Conservation (phyloP, 345 rosid genomes). For the Eucalyptus pauciflora region DNA sequence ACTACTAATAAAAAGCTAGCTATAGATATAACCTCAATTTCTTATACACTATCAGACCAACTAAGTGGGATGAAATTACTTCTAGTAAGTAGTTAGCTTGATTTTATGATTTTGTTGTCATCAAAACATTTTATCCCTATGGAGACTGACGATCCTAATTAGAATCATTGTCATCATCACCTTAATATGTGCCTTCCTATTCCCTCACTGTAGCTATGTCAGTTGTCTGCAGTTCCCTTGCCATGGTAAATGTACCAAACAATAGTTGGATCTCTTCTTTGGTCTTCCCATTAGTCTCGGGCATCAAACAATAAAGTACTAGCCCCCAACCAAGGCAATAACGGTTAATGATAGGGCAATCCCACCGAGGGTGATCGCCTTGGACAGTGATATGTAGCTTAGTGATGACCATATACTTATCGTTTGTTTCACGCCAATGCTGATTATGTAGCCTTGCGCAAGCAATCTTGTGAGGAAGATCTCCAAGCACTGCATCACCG, state of each 20-base stretch:
- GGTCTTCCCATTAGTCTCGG: too few species aligned
- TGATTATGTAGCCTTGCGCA: too few species aligned
- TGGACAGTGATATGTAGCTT: too few species aligned
- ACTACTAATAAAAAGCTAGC: background rate
- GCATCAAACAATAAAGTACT: too few species aligned
- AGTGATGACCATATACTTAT: too few species aligned
- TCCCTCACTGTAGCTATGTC: fast-evolving
- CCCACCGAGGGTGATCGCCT: too few species aligned
- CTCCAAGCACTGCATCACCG: too few species aligned
- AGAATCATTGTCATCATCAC: background rate
- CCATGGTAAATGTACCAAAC: background rate
- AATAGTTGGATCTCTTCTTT: background rate
- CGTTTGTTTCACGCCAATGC: too few species aligned
- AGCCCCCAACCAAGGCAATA: too few species aligned
- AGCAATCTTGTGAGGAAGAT: too few species aligned
- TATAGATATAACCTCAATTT: background rate
- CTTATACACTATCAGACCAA: background rate
- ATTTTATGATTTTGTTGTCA: background rate
- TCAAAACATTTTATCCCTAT: background rate
- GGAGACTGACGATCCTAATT: background rate
- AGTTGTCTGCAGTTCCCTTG: background rate
- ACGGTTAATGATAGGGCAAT: fast-evolving
- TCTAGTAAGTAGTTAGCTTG: background rate
- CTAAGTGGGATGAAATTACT: background rate
- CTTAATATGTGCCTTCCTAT: background rate